Evolutionary conservation across 352 stramenopile species (phyloP), one percentile per base, ranked within the genome.

Genomic region (Pilasporangium apinafurcum): DNA sequence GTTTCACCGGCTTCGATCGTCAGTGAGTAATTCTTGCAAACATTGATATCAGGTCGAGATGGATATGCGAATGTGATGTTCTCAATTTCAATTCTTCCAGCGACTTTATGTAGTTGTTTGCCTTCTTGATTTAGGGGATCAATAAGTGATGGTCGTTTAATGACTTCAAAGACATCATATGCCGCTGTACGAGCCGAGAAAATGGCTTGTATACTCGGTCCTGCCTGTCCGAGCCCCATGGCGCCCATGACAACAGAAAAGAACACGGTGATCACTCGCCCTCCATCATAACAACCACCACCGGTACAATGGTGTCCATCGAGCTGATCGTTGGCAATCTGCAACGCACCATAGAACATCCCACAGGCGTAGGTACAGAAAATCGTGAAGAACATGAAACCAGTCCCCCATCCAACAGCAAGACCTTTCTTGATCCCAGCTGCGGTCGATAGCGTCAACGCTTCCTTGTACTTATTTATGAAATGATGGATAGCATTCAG

Each of bases 31-130:
- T 76, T 65, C 34, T 55, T 65, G 52, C 74, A 84, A 7, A 86
- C 68, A 16, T 63, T 66, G n/a, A 80, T 39, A 4, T 84, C 52
- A 3, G 75, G 64, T 2, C 71, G 68, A 8, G 75, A 79, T 24
- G 71, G 76, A 42, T 86, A 86, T 5, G 63, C 62, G 38, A 88
- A 88, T 0, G 60, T 65, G 4, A 98, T 89, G 42, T 91, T 76
- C 14, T 85, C 72, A 51, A 99, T 75, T 28, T 75, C 42, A 51
- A 87, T 86, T 4, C 35, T 30, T 16, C 75, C 52, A 29, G 42
- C 21, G 31, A 84, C 36, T 13, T 36, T 9, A 35, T 52, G 42
- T 7, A 68, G 42, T 22, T 42, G 63, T 7, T 43, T 46, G 35
- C 62, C 64, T 21, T 37, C 20, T 5, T 74, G 56, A 31, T 52